Base-by-base conservation (phyloP, 352 stramenopile species). In the Saprolegnia diclina region DNA sequence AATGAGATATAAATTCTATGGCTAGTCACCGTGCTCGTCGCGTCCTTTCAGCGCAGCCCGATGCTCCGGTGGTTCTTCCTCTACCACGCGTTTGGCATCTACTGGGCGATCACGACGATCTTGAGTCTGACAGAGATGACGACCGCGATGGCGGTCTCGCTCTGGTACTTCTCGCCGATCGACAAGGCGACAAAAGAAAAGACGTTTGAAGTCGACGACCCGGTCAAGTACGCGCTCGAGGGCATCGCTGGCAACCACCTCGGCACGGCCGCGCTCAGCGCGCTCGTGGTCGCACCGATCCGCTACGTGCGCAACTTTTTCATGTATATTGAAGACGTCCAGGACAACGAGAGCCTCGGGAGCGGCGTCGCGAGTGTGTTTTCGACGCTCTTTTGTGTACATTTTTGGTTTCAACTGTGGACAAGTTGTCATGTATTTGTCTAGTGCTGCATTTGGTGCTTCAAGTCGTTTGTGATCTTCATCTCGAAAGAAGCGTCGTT, bases 361-460 rank as follows among this genome's bases (percentile, higher is more conserved):
- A 91, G 88, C 62, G 48, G 75, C 7, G 63, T 91, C 32, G 88
- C 81, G 9, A 74, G 80, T 24, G 62, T 82, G 7, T 74, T 85
- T 18, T 82, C 77, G 35, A 88, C 82, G 18, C 81, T 75, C 56
- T 91, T 81, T 67, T 93, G 85, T 65, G 85, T 93, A 83, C 56
- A 82, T 87, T 22, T 37, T 40, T 9, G 37, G 56, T 29, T 21
- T 9, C 53, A n/a, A n/a, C 21, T 24, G 24, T 32, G 0, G 21
- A 48, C 18, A 59, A 4, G 72, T 13, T 63, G 13, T 38, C 45
- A 38, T 72, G 56, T 68, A 55, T 32, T 35, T 50, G 2, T 59
- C 3, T 69, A 93, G 83, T 91, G 85, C 74, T 93, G 83, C 56
- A 91, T 89, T 42, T 90, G 80, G 80, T 89, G 83, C 72, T 93